phyloP scores from a whole-genome alignment of 169 alveolate genomes.

The Plasmodium ovale region DNA sequence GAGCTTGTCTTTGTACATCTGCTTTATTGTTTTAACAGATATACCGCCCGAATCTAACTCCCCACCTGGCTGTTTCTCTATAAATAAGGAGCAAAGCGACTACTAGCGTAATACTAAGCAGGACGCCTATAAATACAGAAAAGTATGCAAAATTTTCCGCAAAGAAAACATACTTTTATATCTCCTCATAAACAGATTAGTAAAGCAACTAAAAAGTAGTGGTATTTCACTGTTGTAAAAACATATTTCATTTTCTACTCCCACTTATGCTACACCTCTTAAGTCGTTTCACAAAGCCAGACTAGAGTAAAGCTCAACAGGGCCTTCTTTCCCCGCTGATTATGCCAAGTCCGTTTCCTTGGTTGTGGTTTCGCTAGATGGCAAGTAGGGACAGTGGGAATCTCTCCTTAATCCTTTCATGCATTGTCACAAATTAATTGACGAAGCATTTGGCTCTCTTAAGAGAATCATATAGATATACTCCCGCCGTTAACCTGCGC shows the following conservation, averaged over 20 bases:
- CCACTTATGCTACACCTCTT: conserved; percentile 93
- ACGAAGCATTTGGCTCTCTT: conserved; percentile 94
- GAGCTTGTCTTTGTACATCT: conserved; percentile 94
- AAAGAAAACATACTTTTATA: too few relatives aligned
- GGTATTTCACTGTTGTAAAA: conserved; percentile 91
- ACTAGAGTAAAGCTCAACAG: conserved; percentile 96
- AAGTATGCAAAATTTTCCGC: too few relatives aligned
- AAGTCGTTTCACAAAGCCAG: conserved; percentile 93
- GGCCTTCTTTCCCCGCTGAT: conserved; percentile 96
- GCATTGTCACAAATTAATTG: conserved; percentile 93
- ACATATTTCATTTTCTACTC: conserved; percentile 77
- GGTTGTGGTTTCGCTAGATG: conserved; percentile 95
- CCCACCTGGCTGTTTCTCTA: conserved; percentile 94
- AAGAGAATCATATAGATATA: conserved; percentile 91
- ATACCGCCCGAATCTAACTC: conserved; percentile 96
- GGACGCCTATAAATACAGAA: too few relatives aligned
- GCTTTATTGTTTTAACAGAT: conserved; percentile 92
- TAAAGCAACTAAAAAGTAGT: conserved; percentile 90
- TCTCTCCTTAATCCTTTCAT: conserved; percentile 93
- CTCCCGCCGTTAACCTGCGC: conserved; percentile 96
- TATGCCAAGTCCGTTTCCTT: conserved; percentile 95
- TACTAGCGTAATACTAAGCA: too few relatives aligned
- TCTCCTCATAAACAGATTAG: conserved; percentile 88
- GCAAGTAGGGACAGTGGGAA: conserved; percentile 95
- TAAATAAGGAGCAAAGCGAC: conserved; percentile 85